Conservation (phyloP, 23 red algal species). For the Gracilaria domingensis region DNA sequence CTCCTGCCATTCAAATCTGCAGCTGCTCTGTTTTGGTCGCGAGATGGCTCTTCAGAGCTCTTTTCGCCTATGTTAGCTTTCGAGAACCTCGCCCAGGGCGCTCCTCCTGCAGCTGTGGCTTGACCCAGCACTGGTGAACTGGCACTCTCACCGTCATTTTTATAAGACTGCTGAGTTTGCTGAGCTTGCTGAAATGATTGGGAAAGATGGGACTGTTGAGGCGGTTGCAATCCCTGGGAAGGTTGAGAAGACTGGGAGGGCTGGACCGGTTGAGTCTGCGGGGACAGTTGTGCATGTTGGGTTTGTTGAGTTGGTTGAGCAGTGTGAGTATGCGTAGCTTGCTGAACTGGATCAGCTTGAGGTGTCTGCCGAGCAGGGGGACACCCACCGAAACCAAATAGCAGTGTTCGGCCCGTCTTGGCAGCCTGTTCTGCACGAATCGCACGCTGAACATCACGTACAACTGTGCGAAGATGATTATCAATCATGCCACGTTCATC, state of each 20-base stretch:
- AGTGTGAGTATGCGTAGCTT: neutral
- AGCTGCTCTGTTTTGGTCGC: neutral
- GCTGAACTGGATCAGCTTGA: neutral
- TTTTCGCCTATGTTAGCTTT: neutral
- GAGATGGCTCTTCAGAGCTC: neutral
- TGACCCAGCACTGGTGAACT: neutral
- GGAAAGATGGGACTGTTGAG: neutral
- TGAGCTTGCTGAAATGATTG: neutral
- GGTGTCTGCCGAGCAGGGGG: neutral
- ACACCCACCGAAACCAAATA: neutral
- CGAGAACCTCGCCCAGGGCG: neutral
- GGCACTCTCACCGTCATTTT: neutral
- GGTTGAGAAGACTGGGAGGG: neutral
- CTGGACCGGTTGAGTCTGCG: neutral
- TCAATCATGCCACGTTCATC: slow-evolving; percentile 29
- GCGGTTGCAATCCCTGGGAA: neutral
- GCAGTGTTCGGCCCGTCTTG: neutral
- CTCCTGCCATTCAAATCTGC: neutral
- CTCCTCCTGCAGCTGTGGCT: neutral
- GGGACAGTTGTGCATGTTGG: neutral
- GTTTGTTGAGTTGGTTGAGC: neutral
- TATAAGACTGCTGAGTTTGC: neutral
- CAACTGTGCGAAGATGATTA: slow-evolving; percentile 2
- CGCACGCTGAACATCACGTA: slow-evolving; percentile 25
- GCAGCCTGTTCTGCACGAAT: slow-evolving; percentile 22